phyloP scores from a whole-genome alignment of 352 stramenopile species.

The Thalassiosira exigua region DNA sequence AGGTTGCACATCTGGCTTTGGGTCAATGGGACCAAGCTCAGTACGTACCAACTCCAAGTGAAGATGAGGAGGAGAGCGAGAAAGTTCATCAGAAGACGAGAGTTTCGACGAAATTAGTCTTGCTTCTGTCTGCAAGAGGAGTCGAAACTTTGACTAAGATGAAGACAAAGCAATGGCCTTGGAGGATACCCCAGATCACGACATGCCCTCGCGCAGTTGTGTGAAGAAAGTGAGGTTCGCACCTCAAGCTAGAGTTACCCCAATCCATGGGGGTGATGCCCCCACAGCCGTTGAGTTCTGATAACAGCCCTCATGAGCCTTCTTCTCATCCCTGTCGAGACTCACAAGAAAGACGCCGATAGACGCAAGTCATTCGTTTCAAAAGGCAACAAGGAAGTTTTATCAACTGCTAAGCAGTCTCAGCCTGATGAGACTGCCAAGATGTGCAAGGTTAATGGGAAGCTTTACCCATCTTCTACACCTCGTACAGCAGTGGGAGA shows the following conservation, averaged over 20 bases:
- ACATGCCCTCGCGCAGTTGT: neutral
- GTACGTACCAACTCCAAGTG: neutral
- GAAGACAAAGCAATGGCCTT: conserved; percentile 2
- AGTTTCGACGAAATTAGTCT: neutral
- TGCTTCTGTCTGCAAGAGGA: neutral
- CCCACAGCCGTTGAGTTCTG: neutral
- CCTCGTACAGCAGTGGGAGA: neutral
- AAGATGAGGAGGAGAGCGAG: neutral
- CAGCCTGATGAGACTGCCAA: neutral
- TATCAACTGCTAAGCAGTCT: neutral
- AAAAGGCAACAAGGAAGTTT: neutral
- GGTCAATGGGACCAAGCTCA: neutral
- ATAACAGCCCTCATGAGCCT: neutral
- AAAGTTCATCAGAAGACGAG: neutral
- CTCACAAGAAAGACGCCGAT: neutral
- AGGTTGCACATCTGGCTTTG: neutral
- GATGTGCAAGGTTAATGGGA: conserved; percentile 2
- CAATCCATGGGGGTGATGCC: neutral
- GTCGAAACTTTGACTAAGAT: neutral
- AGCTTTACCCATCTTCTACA: neutral
- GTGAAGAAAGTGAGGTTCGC: conserved; percentile 1
- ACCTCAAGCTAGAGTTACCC: conserved; percentile 1
- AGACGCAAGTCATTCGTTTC: neutral
- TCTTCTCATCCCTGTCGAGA: neutral
- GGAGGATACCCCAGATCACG: neutral